Percentiles rank a stretch among this genome's conserved stretches.
Evolutionary conservation across 768 basidiomycete genomes (phyloP).

Genomic region (Mycena belliarum): DNA sequence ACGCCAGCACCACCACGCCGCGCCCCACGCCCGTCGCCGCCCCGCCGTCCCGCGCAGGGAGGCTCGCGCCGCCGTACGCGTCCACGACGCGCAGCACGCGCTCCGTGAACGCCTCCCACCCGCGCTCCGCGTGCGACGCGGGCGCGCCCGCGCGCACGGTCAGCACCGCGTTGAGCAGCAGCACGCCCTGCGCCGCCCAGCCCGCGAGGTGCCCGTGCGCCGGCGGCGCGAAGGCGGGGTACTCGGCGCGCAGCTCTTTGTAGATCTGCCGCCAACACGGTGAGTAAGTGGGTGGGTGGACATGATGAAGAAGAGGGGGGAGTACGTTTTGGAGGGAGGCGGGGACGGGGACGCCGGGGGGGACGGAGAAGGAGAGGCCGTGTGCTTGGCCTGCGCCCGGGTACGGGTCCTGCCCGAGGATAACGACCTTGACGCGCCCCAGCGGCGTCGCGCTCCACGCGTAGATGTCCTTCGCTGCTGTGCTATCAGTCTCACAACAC

Average conservation of each 20-base stretch:
- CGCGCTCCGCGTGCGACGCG: conserved; percentile 80
- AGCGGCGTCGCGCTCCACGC: conserved; percentile 90
- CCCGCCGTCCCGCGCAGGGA: conserved; percentile 37
- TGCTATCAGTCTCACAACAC: not conserved
- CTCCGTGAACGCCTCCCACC: conserved; percentile 92
- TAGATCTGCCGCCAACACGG: conserved; percentile 64
- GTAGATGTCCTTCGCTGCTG: conserved; percentile 76
- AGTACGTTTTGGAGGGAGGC: conserved; percentile 83
- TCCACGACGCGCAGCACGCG: conserved; percentile 75
- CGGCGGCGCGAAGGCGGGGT: conserved; percentile 76
- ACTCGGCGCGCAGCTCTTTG: conserved; percentile 80
- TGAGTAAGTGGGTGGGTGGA: conserved; percentile 3
- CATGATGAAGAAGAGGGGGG: not conserved
- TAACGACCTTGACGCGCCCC: conserved; percentile 83
- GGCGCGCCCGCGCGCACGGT: conserved; percentile 79
- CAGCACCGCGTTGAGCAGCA: conserved; percentile 90
- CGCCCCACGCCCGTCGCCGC: conserved; percentile 56
- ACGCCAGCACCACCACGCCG: conserved; percentile 80
- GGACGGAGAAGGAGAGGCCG: conserved; percentile 90
- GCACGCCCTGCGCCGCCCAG: conserved; percentile 86
- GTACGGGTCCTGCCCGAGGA: conserved; percentile 91
- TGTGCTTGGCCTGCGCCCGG: conserved; percentile 82
- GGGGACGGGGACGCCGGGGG: conserved; percentile 68
- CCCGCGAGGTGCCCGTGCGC: conserved; percentile 80
- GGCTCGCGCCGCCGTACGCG: conserved; percentile 72